Evolutionary conservation across 441 rosid genomes (phyloP).

Genomic region (Jatropha podagrica): DNA sequence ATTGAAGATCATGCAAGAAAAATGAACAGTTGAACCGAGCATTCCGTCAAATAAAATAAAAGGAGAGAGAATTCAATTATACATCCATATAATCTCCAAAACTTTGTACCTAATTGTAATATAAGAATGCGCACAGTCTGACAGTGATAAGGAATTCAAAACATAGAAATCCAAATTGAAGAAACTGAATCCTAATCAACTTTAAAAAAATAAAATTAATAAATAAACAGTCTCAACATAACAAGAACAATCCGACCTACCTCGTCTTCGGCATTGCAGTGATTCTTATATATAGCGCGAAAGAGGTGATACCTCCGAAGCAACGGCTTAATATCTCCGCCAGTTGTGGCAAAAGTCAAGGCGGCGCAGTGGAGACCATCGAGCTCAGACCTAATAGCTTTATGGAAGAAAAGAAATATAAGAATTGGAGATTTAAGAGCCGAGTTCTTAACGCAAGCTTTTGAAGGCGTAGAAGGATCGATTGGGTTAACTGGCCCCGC

Average conservation of each 20-base stretch:
- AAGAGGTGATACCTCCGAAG: slow-evolving; percentile 50
- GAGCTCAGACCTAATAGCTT: slow-evolving; percentile 66
- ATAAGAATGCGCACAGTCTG: not conserved
- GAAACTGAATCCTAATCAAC: not conserved
- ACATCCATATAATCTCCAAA: not conserved
- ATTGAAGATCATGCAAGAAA: not conserved
- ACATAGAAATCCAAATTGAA: not conserved
- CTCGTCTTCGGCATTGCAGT: slow-evolving; percentile 81
- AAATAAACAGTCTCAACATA: not conserved
- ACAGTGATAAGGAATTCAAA: not conserved
- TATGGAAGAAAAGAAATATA: slow-evolving; percentile 68
- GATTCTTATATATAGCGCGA: slow-evolving; percentile 62
- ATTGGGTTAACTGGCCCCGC: slow-evolving; percentile 49
- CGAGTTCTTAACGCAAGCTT: slow-evolving; percentile 43
- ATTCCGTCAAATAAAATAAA: not conserved
- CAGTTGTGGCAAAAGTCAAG: slow-evolving; percentile 47
- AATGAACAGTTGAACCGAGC: not conserved
- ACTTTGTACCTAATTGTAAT: not conserved
- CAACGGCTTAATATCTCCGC: slow-evolving; percentile 47
- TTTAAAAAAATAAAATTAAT: too few relatives aligned
- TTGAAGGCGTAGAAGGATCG: slow-evolving; percentile 44
- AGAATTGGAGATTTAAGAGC: slow-evolving; percentile 60
- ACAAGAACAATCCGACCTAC: slow-evolving; percentile 28
- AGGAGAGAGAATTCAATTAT: not conserved
- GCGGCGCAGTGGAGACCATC: slow-evolving; percentile 66